Conservation (phyloP, 2,329 filamentous ascomycete genomes). For the Zasmidium angulare region DNA sequence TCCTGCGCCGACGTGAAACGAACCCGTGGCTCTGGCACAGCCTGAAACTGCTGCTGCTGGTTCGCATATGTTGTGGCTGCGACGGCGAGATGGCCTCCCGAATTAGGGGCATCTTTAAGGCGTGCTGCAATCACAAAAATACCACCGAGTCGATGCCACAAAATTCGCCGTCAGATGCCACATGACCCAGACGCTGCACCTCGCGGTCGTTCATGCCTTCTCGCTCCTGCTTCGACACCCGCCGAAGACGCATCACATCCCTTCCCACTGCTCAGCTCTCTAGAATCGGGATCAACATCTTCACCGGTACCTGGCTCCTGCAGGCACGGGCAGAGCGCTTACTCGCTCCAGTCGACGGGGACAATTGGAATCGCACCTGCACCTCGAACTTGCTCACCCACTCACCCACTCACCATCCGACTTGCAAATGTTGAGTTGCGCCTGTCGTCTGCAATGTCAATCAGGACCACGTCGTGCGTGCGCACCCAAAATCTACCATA, state of each 20-base stretch:
- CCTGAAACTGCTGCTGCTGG: neutral
- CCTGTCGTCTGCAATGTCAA: neutral
- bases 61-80: neutral
- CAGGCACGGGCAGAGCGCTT: neutral
- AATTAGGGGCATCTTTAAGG: no score
- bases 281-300: neutral
- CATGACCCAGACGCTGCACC: neutral
- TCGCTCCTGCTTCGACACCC: neutral
- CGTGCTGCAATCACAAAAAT: neutral
- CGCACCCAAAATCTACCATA: neutral
- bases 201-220: neutral
- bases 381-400: neutral
- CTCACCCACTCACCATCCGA: neutral
- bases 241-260: neutral
- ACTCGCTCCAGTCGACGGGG: neutral
- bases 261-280: neutral
- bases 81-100: neutral
- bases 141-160: neutral
- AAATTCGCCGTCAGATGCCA: neutral
- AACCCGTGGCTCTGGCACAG: neutral
- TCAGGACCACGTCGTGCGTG: neutral
- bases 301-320: neutral
- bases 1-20: neutral
- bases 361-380: no score
- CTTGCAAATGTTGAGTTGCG: no score